Conservation (phyloP, 805 yeast genomes). For the Brettanomyces anomalus region DNA sequence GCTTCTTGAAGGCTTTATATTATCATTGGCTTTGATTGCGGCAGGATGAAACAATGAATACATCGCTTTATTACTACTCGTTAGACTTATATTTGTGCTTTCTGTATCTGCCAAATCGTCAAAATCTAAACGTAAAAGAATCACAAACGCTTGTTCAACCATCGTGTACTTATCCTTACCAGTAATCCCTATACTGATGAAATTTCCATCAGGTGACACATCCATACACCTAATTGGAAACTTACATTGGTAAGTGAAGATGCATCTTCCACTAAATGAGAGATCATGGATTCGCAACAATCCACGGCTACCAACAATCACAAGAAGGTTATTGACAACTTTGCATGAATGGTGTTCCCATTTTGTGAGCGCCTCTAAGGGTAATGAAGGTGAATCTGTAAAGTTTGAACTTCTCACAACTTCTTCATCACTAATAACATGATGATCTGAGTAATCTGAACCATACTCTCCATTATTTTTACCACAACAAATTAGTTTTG, state of each 20-base stretch:
- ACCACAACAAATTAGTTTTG: conserved; percentile 59
- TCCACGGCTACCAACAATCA: conserved; percentile 68
- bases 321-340: conserved; percentile 49
- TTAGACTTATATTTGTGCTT: neutral
- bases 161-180: conserved; percentile 65
- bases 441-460: conserved; percentile 31
- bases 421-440: conserved; percentile 12
- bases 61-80: neutral
- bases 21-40: too few species aligned
- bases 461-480: conserved; percentile 65
- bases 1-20: conserved; percentile 1
- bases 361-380: conserved; percentile 28
- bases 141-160: conserved; percentile 68
- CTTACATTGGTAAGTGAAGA: conserved; percentile 59
- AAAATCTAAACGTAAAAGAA: conserved; percentile 33
- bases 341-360: conserved; percentile 59
- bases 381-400: conserved; percentile 17
- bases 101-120: conserved; percentile 4
- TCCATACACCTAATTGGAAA: conserved; percentile 78
- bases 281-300: conserved; percentile 58
- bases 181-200: conserved; percentile 74
- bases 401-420: conserved; percentile 22
- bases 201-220: conserved; percentile 51
- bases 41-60: conserved; percentile 1
- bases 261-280: conserved; percentile 44